These are phyloP conservation scores for Cladobotryum mycophilum DNA, from an alignment of 2,329 filamentous ascomycete genomes.

Conservation along the genomic window DNA sequence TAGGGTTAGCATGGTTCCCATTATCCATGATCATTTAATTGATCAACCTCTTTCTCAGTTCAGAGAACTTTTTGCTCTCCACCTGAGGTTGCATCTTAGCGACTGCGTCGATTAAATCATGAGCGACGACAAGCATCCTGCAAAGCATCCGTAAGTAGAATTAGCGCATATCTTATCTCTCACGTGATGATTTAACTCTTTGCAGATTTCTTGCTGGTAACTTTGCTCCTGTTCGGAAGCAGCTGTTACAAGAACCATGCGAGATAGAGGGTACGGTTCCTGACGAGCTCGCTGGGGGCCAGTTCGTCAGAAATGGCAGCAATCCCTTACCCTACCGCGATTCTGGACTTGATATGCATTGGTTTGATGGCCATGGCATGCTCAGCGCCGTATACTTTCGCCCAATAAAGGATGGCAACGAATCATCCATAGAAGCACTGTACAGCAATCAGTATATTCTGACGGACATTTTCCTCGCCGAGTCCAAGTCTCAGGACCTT, in stretches of 20 bases:
- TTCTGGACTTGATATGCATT: conserved; percentile 57
- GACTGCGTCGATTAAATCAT: neutral
- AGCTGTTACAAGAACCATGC: conserved; percentile 50
- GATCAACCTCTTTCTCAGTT: neutral
- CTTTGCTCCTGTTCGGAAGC: conserved; percentile 59
- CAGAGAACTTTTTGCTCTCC: neutral
- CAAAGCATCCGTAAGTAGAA: neutral
- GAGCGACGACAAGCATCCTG: neutral
- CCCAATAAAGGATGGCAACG: conserved; percentile 20
- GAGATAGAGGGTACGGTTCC: conserved; percentile 53
- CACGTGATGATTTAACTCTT: conserved; percentile 18
- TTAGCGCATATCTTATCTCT: neutral
- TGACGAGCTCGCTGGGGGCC: conserved; percentile 57
- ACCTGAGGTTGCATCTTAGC: neutral
- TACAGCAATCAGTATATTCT: conserved; percentile 66
- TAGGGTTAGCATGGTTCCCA: too few species aligned
- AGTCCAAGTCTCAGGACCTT: conserved; percentile 37
- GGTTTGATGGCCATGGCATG: conserved; percentile 74
- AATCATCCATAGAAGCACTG: conserved; percentile 36
- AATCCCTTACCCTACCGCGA: conserved; percentile 60
- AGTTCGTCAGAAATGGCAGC: conserved; percentile 67
- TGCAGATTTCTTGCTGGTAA: conserved; percentile 61
- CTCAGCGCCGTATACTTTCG: conserved; percentile 58
- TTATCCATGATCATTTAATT: neutral
- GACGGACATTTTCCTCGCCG: conserved; percentile 58